Evolutionary conservation across 164 flowering plant species (phyloP).

Genomic region (Chimonanthus salicifolius): DNA sequence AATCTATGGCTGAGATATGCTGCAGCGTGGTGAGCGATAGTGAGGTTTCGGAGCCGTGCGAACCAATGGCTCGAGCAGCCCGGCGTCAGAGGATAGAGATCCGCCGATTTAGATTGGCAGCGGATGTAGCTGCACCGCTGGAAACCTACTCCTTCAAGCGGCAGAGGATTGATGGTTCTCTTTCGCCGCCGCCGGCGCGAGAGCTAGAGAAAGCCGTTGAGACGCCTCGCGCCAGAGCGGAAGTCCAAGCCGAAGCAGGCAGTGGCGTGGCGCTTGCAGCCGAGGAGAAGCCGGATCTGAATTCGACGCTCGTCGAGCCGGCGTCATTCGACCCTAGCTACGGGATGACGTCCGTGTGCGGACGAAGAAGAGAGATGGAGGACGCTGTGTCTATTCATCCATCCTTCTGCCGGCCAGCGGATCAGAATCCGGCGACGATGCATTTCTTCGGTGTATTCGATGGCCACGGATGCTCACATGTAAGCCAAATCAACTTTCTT

Average conservation of each 20-base stretch:
- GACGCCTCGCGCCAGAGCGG: not conserved
- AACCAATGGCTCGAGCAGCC: constrained; percentile 13
- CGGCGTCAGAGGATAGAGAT: constrained; percentile 35
- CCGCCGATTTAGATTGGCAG: constrained; percentile 26
- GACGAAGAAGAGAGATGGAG: constrained; percentile 75
- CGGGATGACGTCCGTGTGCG: constrained; percentile 25
- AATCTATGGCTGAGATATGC: constrained; percentile 41
- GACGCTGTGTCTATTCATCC: constrained; percentile 61
- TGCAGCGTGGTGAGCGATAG: constrained; percentile 38
- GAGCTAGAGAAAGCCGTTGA: constrained; percentile 20
- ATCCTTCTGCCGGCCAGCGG: constrained; percentile 9
- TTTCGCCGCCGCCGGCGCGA: not conserved
- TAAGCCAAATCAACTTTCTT: constrained; percentile 12
- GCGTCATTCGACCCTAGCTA: constrained; percentile 9
- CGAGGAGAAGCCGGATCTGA: not conserved
- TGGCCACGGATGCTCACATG: constrained; percentile 97
- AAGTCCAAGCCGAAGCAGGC: not conserved
- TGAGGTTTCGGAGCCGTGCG: constrained; percentile 28
- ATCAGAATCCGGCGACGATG: constrained; percentile 5
- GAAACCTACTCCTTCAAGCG: constrained; percentile 20
- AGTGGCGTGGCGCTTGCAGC: not conserved
- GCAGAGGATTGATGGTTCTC: constrained; percentile 11
- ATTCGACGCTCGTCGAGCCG: not conserved
- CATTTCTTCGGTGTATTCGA: constrained; percentile 82
- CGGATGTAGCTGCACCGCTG: constrained; percentile 14